Evolutionary conservation across 108 stramenopile species (phyloP).

Genomic region (Fragilaria crotonensis): DNA sequence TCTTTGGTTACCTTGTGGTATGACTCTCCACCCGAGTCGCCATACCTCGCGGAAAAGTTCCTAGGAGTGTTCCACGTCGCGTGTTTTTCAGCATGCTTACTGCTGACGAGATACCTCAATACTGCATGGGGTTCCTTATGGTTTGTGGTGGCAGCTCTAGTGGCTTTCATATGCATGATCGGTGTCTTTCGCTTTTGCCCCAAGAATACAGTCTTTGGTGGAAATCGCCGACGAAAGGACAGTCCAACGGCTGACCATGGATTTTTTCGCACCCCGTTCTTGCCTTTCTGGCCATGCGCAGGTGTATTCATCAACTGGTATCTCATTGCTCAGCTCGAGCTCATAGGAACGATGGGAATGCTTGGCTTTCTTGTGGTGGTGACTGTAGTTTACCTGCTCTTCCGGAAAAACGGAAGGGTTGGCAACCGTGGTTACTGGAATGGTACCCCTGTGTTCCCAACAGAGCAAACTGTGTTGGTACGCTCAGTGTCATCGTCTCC

Average conservation of each 20-base stretch:
- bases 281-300: conserved; percentile 26
- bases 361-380: no score
- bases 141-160: not conserved
- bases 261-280: conserved; percentile 24
- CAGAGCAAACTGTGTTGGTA: no score
- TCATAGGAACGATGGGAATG: no score
- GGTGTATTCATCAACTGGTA: conserved; percentile 53
- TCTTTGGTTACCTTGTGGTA: conserved; percentile 16
- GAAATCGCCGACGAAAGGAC: conserved; percentile 4
- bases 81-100: conserved; percentile 6
- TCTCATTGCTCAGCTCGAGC: conserved; percentile 42
- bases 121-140: no score
- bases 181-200: conserved; percentile 1
- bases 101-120: not conserved
- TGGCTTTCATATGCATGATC: not conserved
- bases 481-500: no score
- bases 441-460: no score
- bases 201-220: not conserved
- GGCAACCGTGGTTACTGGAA: no score
- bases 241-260: not conserved
- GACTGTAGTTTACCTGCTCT: no score
- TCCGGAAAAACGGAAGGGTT: no score
- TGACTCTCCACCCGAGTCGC: conserved; percentile 7
- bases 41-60: conserved; percentile 13
- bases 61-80: conserved; percentile 9